These are phyloP conservation scores for Barbarea vulgaris DNA, from an alignment of 345 rosid species.

Conservation along the genomic window DNA sequence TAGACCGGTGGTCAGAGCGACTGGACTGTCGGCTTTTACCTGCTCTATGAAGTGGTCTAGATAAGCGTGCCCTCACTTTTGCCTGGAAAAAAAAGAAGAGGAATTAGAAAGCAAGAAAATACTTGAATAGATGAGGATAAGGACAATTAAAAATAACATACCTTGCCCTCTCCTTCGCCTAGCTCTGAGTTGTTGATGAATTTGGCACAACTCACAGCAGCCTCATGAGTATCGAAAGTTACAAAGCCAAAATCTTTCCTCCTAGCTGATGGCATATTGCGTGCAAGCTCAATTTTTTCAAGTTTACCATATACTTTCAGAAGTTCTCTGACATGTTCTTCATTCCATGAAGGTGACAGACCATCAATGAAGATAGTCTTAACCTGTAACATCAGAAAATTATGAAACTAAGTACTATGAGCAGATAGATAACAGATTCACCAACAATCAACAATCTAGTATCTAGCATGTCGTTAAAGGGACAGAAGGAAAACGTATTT, in stretches of 20 bases:
- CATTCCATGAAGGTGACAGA: conserved; percentile 90
- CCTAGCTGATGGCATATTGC: conserved; percentile 97
- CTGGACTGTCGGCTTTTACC: conserved; percentile 65
- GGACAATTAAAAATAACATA: conserved; percentile 33
- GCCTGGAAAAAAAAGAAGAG: conserved; percentile 48
- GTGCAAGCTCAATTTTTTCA: conserved; percentile 94
- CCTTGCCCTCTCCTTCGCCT: conserved; percentile 86
- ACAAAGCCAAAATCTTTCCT: conserved; percentile 98
- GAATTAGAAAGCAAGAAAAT: conserved; percentile 17
- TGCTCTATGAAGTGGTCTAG: conserved; percentile 82
- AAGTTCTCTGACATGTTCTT: conserved; percentile 73
- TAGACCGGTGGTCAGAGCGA: conserved; percentile 64
- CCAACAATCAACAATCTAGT: not conserved
- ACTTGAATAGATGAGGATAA: not conserved
- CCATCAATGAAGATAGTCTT: conserved; percentile 93
- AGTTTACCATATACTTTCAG: conserved; percentile 71
- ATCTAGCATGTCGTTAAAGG: conserved; percentile 26
- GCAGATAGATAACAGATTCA: conserved; percentile 9
- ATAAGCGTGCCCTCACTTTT: conserved; percentile 94
- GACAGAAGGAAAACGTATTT: conserved; percentile 10
- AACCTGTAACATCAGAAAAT: conserved; percentile 57
- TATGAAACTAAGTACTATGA: conserved; percentile 6
- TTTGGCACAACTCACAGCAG: conserved; percentile 92
- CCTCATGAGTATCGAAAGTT: conserved; percentile 87
- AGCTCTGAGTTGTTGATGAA: conserved; percentile 85